Conservation (phyloP, 495 filamentous ascomycete genomes). For the Geoglossum glabrum region DNA sequence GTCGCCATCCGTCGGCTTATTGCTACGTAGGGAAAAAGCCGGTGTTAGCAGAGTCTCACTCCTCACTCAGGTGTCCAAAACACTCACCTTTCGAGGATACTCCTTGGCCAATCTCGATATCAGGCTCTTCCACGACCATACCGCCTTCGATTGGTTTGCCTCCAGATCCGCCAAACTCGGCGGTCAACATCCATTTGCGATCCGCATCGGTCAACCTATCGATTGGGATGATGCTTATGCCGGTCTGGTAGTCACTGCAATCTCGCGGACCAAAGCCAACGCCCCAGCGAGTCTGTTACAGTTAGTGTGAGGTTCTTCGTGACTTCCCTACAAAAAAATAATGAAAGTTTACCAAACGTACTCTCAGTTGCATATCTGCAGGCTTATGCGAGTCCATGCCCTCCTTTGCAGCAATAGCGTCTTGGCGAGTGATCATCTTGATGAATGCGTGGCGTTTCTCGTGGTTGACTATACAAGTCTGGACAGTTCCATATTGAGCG, state of each 20-base stretch:
- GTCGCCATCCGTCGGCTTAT: slow-evolving; percentile 70
- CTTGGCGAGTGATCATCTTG: slow-evolving; percentile 81
- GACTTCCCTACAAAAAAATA: neutral
- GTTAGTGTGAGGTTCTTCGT: neutral
- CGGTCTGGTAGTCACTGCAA: slow-evolving; percentile 86
- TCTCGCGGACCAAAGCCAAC: slow-evolving; percentile 95
- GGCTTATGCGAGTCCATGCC: slow-evolving; percentile 69
- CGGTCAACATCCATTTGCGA: slow-evolving; percentile 89
- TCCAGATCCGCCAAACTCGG: slow-evolving; percentile 82
- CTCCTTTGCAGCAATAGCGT: slow-evolving; percentile 68
- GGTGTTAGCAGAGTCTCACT: slow-evolving; percentile 1
- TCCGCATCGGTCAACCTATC: slow-evolving; percentile 85
- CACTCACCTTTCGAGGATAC: slow-evolving; percentile 68
- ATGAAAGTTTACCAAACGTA: slow-evolving; percentile 26
- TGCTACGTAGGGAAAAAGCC: slow-evolving; percentile 23
- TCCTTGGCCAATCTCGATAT: slow-evolving; percentile 94
- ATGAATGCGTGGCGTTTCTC: slow-evolving; percentile 98
- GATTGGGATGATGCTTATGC: slow-evolving; percentile 85
- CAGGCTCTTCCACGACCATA: slow-evolving; percentile 86
- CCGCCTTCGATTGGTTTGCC: slow-evolving; percentile 61
- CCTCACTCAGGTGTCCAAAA: neutral
- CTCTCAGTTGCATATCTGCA: slow-evolving; percentile 55
- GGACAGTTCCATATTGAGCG: slow-evolving; percentile 59
- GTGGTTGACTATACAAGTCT: slow-evolving; percentile 92
- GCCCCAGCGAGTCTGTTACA: slow-evolving; percentile 69